Evolutionary conservation across 2,329 filamentous ascomycete genomes (phyloP).

Genomic region (Beauveria scarabaeidicola): DNA sequence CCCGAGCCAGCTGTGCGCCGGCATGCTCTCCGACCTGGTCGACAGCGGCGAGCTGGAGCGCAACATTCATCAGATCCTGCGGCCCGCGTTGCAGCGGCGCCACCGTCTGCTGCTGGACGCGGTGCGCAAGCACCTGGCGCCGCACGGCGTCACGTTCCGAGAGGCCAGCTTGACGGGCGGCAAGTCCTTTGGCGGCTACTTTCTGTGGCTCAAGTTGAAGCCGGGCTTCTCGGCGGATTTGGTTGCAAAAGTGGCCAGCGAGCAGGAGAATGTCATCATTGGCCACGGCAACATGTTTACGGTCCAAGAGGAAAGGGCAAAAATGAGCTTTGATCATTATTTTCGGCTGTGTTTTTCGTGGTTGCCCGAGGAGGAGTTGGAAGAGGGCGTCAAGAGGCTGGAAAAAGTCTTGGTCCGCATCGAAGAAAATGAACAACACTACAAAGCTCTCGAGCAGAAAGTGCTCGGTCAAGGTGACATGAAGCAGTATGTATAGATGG

Average conservation of each 20-base stretch:
- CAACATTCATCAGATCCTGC: constrained; percentile 33
- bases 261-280: constrained; percentile 58
- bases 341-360: constrained; percentile 65
- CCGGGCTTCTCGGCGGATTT: constrained; percentile 38
- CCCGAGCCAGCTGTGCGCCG: constrained; percentile 46
- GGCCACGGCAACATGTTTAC: constrained; percentile 64
- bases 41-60: constrained; percentile 32
- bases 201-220: constrained; percentile 69
- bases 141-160: constrained; percentile 47
- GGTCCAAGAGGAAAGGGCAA: constrained; percentile 47
- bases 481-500: constrained; percentile 2
- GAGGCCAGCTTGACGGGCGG: constrained; percentile 31
- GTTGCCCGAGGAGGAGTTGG: constrained; percentile 57
- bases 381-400: constrained; percentile 59
- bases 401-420: constrained; percentile 35
- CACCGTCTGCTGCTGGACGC: constrained; percentile 47
- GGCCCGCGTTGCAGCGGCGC: constrained; percentile 37
- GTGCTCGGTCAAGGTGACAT: background rate
- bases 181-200: constrained; percentile 68
- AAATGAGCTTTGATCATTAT: constrained; percentile 47
- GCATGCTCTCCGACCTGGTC: constrained; percentile 42
- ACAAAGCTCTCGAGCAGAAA: constrained; percentile 14
- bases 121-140: constrained; percentile 50
- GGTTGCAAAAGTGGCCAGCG: constrained; percentile 48
- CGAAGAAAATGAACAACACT: constrained; percentile 20